These are phyloP conservation scores for Zelopaecilomyces penicillatus DNA, from an alignment of 2,329 filamentous ascomycete genomes.

Conservation along the genomic window DNA sequence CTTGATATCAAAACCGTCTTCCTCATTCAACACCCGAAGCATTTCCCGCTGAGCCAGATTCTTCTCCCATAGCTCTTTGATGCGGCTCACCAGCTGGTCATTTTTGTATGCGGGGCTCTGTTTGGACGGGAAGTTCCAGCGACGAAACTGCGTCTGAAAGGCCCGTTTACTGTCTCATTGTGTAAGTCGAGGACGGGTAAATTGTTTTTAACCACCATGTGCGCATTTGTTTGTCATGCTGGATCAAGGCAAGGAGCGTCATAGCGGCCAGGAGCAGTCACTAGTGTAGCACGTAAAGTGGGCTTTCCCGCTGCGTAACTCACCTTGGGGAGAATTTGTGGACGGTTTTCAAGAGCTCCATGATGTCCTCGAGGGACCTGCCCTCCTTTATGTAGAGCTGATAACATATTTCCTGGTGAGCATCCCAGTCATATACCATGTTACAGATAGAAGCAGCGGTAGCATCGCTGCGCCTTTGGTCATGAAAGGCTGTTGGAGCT, in stretches of 20 bases:
- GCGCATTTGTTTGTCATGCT: background rate
- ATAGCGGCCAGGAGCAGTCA: conserved; percentile 1
- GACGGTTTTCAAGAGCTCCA: conserved; percentile 57
- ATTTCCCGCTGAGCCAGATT: conserved; percentile 69
- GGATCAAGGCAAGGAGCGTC: background rate
- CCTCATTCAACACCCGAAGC: conserved; percentile 58
- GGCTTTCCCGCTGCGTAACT: conserved; percentile 28
- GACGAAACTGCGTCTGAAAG: conserved; percentile 67
- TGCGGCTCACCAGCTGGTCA: conserved; percentile 54
- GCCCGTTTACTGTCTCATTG: conserved; percentile 55
- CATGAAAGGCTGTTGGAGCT: conserved; percentile 13
- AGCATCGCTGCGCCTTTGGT: conserved; percentile 5
- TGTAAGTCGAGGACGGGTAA: conserved; percentile 9
- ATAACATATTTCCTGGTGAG: conserved; percentile 32
- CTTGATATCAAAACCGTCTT: conserved; percentile 64
- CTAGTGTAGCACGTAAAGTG: conserved; percentile 8
- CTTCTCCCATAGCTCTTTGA: conserved; percentile 69
- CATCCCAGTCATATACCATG: conserved; percentile 42
- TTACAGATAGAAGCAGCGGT: conserved; percentile 13
- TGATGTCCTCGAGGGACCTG: conserved; percentile 64
- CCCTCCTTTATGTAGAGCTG: conserved; percentile 71
- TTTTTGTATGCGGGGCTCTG: conserved; percentile 66
- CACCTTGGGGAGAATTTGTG: conserved; percentile 66
- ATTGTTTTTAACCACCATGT: too few relatives aligned
- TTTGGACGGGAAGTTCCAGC: conserved; percentile 72